Base-by-base conservation (phyloP, 768 basidiomycete species). In the Trichaptum fuscoviolaceum region DNA sequence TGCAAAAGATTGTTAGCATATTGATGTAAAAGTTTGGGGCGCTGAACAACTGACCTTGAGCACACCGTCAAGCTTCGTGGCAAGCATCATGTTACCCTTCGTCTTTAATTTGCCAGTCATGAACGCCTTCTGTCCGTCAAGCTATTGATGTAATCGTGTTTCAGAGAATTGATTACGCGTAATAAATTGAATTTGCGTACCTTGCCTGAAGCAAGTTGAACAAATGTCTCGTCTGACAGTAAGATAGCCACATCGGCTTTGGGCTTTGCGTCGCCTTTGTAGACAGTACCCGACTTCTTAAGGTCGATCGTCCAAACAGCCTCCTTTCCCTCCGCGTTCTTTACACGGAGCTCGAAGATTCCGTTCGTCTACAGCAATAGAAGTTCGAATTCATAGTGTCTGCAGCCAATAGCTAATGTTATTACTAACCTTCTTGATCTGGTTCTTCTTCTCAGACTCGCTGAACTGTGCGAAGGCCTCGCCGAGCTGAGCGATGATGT, bases 21-120 rank as follows among this genome's bases (percentile, higher is more conserved):
- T 27, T n/a, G 30, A 17, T 23, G 17, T 17, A 52, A 70, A 34
- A 64, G 34, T 23, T 27, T 63, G 20, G 57, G 57, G 67, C 15
- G 15, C 1, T 15, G 42, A 24, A 58, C n/a, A 58, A 70, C 82
- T 64, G 65, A 92, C 93, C 85, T 91, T 92, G 63, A 98, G 83
- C 17, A 98, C 84, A 10, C 79, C 81, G 70, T 91, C 90, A 36
- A 97, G 90, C 77, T 96, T 98, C 26, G 93, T 96, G 0, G 92
- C 93, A 68, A 96, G 85, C 93, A 96, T 95, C 77, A 95, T 87
- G 78, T 95, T 95, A 65, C 93, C 94, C 75, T 85, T 90, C 18
- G 92, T 90, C 85, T 96, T 96, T 63, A 97, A 85, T 74, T 92
- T 92, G 30, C 95, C 95, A 7, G 91, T 92, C 92, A 98, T 93